Evolutionary conservation across 164 flowering plant species (phyloP).

Genomic region (Stephania japonica): DNA sequence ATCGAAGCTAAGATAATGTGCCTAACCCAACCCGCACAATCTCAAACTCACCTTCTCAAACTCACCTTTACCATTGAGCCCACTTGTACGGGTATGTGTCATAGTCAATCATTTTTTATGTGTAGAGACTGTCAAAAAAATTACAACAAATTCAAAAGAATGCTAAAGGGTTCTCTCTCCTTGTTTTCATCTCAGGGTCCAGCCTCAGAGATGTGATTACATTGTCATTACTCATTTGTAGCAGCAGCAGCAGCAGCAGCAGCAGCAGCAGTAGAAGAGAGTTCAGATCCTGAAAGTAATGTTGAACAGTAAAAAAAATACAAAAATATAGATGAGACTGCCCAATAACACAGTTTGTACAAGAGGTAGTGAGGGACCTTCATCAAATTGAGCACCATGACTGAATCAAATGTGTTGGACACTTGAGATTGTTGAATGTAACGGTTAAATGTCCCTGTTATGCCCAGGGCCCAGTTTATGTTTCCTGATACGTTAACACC

Average conservation of each 20-base stretch:
- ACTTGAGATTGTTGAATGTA: neutral
- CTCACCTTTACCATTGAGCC: no score
- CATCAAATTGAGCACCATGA: neutral
- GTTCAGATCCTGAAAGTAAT: neutral
- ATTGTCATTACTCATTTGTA: neutral
- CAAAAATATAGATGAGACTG: neutral
- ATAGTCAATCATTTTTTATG: neutral
- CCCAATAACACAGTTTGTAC: neutral
- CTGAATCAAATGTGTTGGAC: neutral
- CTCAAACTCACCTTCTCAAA: no score
- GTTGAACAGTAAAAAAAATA: neutral
- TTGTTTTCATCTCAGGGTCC: neutral
- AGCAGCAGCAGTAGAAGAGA: neutral
- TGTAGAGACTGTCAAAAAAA: neutral
- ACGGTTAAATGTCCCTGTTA: neutral
- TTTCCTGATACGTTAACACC: neutral
- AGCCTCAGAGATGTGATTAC: neutral
- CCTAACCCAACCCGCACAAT: no score
- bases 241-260: neutral
- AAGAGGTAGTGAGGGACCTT: neutral
- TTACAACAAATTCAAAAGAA: neutral
- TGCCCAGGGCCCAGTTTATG: neutral
- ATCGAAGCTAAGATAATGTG: no score
- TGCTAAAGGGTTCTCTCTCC: neutral
- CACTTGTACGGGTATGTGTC: no score